Percentiles rank a stretch among this genome's conserved stretches.
Conservation (phyloP, 768 basidiomycete species). For the Lactarius akahatsu region DNA sequence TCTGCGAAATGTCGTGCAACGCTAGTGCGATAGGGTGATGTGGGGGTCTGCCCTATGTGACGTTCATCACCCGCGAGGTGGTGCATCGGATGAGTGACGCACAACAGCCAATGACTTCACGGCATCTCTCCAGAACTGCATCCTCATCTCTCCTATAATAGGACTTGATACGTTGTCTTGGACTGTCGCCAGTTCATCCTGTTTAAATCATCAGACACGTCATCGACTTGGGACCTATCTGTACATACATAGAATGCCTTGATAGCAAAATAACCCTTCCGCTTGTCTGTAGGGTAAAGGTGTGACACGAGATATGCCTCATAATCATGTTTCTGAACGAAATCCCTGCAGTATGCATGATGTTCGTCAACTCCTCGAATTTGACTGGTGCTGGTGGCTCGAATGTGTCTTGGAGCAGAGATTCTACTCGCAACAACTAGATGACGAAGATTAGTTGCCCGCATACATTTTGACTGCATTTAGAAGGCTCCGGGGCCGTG, state of each 20-base stretch:
- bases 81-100: slow-evolving; percentile 31
- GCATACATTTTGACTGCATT: slow-evolving; percentile 8
- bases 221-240: neutral
- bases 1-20: slow-evolving; percentile 54
- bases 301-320: slow-evolving; percentile 71
- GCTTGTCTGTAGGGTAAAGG: slow-evolving; percentile 65
- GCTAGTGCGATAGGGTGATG: slow-evolving; percentile 81
- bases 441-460: neutral
- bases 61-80: slow-evolving; percentile 28
- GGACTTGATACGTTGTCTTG: slow-evolving; percentile 75
- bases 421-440: neutral
- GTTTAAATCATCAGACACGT: slow-evolving; percentile 5
- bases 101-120: slow-evolving; percentile 67
- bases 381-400: slow-evolving; percentile 20
- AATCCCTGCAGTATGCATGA: slow-evolving; percentile 61
- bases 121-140: slow-evolving; percentile 87
- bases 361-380: slow-evolving; percentile 42
- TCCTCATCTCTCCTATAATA: slow-evolving; percentile 76
- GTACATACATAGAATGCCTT: slow-evolving; percentile 79
- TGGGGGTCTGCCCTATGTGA: slow-evolving; percentile 65
- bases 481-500: neutral
- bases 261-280: slow-evolving; percentile 70
- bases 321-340: slow-evolving; percentile 80
- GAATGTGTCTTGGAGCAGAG: neutral
- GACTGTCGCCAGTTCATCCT: slow-evolving; percentile 77